Percentiles rank a stretch among this genome's conserved stretches.
These are phyloP conservation scores for Apiotrichum siamense DNA, from an alignment of 1,284 basidiomycete genomes.

Conservation along the genomic window DNA sequence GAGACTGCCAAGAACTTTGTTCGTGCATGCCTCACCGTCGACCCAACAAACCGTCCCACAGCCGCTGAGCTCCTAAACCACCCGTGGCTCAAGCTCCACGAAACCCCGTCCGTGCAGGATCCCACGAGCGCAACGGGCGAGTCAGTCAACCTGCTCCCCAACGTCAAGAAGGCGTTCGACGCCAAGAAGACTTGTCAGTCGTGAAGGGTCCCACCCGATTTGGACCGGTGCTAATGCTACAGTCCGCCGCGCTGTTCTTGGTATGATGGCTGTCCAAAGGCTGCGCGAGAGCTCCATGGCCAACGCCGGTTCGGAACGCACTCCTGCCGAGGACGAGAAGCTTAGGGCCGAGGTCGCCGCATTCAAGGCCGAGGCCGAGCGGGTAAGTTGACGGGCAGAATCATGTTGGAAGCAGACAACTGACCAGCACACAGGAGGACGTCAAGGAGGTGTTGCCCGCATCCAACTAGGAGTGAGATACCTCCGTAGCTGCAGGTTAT, in stretches of 20 bases:
- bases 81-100: constrained; percentile 60
- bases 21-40: constrained; percentile 69
- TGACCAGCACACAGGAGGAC: constrained; percentile 25
- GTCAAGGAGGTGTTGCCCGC: constrained; percentile 29
- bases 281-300: constrained; percentile 51
- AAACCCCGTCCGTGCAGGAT: constrained; percentile 53
- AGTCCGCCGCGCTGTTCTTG: constrained; percentile 81
- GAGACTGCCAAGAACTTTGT: constrained; percentile 78
- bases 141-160: constrained; percentile 75
- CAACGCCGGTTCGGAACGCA: constrained; percentile 51
- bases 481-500: no score
- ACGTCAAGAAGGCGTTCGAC: constrained; percentile 81
- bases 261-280: constrained; percentile 75
- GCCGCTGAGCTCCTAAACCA: constrained; percentile 65
- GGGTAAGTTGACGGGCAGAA: constrained; percentile 47
- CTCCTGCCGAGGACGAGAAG: constrained; percentile 51
- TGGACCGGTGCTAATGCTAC: constrained; percentile 1
- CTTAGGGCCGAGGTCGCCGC: constrained; percentile 61
- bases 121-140: constrained; percentile 55
- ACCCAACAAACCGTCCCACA: constrained; percentile 70
- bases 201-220: not conserved
- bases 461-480: no score
- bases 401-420: not conserved
- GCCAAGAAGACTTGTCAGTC: constrained; percentile 74
- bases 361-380: constrained; percentile 75